These are phyloP conservation scores for Cetraspora pellucida DNA, from an alignment of 192 early-diverging fungal genomes.

Conservation along the genomic window DNA sequence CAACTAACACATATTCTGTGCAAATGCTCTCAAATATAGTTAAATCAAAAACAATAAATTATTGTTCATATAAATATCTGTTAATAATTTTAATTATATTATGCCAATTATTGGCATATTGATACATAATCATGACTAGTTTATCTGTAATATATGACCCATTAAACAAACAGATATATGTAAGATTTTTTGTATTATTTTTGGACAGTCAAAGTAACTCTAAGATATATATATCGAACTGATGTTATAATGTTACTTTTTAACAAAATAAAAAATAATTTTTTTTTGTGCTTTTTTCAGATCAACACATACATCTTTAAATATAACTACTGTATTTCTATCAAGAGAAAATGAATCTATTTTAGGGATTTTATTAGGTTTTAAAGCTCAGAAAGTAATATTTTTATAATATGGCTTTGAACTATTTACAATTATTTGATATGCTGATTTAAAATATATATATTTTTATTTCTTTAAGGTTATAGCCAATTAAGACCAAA, in stretches of 20 bases:
- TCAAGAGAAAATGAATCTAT: background rate
- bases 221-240: background rate
- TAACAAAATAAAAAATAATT: background rate
- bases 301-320: background rate
- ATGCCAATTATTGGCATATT: constrained; percentile 7
- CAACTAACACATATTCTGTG: background rate
- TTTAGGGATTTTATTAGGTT: background rate
- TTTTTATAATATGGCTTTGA: background rate
- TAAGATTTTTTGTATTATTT: background rate
- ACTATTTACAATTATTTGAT: constrained; percentile 11
- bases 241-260: background rate
- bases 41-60: constrained; percentile 3
- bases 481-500: background rate
- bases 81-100: background rate
- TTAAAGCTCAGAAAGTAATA: background rate
- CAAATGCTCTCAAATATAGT: background rate
- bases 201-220: background rate
- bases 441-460: background rate
- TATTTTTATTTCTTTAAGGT: background rate
- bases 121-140: background rate
- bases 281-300: background rate
- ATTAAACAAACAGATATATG: too few species aligned
- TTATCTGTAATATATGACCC: background rate
- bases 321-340: background rate
- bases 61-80: background rate